These are phyloP conservation scores for Globisporangium okanoganense DNA, from an alignment of 352 stramenopile genomes.

Conservation along the genomic window DNA sequence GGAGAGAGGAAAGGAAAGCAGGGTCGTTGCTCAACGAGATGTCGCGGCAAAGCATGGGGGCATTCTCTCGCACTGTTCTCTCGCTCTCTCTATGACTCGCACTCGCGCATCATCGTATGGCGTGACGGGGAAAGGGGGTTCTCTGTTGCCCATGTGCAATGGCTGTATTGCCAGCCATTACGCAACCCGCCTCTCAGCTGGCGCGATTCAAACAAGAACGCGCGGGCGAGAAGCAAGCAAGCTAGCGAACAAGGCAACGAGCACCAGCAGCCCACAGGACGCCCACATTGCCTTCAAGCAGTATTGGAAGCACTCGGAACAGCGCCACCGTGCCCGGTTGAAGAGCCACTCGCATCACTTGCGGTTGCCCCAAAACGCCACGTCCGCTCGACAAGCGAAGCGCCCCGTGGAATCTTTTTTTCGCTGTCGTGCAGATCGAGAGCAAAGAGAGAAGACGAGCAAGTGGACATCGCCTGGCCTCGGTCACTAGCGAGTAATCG, in stretches of 20 bases:
- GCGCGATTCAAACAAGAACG: not conserved
- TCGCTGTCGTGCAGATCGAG: too few relatives aligned
- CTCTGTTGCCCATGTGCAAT: too few relatives aligned
- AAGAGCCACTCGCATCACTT: not conserved
- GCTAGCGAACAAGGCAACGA: not conserved
- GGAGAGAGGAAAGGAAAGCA: not conserved
- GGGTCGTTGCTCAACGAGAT: constrained; percentile 6
- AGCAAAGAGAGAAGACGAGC: not conserved
- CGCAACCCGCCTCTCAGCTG: not conserved
- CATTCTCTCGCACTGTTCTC: not conserved
- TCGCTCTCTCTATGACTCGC: not conserved
- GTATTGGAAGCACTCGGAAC: too few relatives aligned
- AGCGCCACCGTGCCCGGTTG: too few relatives aligned
- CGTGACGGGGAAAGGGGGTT: not conserved
- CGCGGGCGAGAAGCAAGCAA: not conserved
- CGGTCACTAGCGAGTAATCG: not conserved
- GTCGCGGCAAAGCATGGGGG: not conserved
- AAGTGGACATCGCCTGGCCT: not conserved
- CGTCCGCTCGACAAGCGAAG: not conserved
- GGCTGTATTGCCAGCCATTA: not conserved
- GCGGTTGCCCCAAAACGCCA: not conserved
- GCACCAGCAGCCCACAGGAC: not conserved
- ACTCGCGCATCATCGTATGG: not conserved
- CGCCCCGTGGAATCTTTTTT: constrained; percentile 2
- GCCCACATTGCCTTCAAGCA: not conserved